Conservation (phyloP, 768 basidiomycete species). For the Xerocomus brunneocitrinus region DNA sequence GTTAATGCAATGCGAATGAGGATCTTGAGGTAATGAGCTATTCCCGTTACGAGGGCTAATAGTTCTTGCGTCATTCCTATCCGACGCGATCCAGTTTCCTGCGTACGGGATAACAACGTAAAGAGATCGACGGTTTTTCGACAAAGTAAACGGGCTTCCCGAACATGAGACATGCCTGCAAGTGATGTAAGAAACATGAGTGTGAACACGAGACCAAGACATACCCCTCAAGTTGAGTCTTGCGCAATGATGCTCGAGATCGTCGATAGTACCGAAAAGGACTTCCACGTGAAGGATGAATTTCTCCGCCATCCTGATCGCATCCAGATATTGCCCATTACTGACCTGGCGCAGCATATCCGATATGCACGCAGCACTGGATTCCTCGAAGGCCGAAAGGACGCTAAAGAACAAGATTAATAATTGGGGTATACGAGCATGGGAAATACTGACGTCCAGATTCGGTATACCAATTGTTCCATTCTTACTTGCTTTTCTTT, state of each 20-base stretch:
- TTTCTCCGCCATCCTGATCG: slow-evolving; percentile 96
- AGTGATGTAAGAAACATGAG: slow-evolving; percentile 11
- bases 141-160: slow-evolving; percentile 97
- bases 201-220: slow-evolving; percentile 20
- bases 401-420: slow-evolving; percentile 47
- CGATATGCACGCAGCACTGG: slow-evolving; percentile 97
- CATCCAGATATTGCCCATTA: slow-evolving; percentile 92
- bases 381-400: slow-evolving; percentile 96
- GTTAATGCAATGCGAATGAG: slow-evolving; percentile 97
- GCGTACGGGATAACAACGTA: slow-evolving; percentile 91
- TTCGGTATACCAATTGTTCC: slow-evolving; percentile 97
- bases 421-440: not conserved
- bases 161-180: slow-evolving; percentile 93
- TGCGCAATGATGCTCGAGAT: slow-evolving; percentile 86
- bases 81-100: slow-evolving; percentile 83
- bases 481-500: slow-evolving; percentile 89
- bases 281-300: slow-evolving; percentile 99
- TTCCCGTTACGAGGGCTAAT: slow-evolving; percentile 94
- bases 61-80: slow-evolving; percentile 98
- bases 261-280: slow-evolving; percentile 94
- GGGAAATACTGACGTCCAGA: slow-evolving; percentile 81
- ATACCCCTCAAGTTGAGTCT: slow-evolving; percentile 79
- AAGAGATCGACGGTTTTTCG: slow-evolving; percentile 99
- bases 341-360: slow-evolving; percentile 98
- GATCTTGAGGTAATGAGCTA: slow-evolving; percentile 99